Evolutionary conservation across 805 yeast species (phyloP).

Genomic region (Maudiozyma pseudohumilis): DNA sequence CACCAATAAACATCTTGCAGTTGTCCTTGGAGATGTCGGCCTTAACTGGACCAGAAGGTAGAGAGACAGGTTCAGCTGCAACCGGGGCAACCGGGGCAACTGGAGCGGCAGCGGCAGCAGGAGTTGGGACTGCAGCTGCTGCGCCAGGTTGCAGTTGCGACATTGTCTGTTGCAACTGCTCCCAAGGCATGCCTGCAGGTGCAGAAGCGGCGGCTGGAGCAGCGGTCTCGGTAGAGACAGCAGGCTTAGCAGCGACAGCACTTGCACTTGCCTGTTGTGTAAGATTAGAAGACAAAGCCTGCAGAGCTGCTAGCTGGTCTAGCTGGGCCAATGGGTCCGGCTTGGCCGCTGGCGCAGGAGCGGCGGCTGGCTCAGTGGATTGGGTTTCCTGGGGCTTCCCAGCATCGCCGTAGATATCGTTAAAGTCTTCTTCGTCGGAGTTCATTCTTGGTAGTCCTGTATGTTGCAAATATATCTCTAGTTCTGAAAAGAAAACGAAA

Average conservation of each 20-base stretch:
- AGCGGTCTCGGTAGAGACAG: constrained; percentile 7
- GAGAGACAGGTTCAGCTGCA: constrained; percentile 6
- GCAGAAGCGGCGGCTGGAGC: constrained; percentile 1
- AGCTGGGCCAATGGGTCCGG: constrained; percentile 7
- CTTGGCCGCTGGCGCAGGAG: too few species aligned
- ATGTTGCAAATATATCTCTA: background rate
- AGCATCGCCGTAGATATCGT: constrained; percentile 64
- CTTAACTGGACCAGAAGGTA: constrained; percentile 26
- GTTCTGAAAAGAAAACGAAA: background rate
- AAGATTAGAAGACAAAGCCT: constrained; percentile 28
- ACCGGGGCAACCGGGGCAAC: constrained; percentile 9
- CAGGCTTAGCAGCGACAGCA: constrained; percentile 6
- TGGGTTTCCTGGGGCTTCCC: constrained; percentile 4
- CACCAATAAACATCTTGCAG: constrained; percentile 94
- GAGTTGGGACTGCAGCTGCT: constrained; percentile 11
- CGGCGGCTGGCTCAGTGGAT: background rate
- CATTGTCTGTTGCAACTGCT: constrained; percentile 28
- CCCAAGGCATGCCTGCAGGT: constrained; percentile 21
- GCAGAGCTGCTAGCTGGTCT: constrained; percentile 29
- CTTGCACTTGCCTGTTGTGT: constrained; percentile 13
- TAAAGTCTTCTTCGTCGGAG: constrained; percentile 90
- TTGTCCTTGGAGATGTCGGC: constrained; percentile 58
- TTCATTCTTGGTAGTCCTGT: constrained; percentile 35
- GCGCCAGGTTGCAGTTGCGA: constrained; percentile 20
- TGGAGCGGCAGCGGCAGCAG: constrained; percentile 9